Evolutionary conservation across 1,284 basidiomycete genomes (phyloP).

Genomic region (Tylopilus sp.): DNA sequence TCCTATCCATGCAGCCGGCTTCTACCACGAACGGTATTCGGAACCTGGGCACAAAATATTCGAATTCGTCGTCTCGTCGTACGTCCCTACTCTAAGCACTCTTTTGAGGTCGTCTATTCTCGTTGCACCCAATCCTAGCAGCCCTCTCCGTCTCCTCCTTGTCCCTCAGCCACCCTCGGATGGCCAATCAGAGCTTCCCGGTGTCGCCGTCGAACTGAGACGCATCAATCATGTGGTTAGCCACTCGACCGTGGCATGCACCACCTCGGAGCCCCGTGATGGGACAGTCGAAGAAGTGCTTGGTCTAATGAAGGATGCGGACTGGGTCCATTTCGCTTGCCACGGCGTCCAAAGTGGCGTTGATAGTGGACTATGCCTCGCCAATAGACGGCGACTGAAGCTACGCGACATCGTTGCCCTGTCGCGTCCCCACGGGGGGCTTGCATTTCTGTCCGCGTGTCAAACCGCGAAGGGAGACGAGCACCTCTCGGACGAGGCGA

Average conservation of each 20-base stretch:
- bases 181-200: too few species aligned
- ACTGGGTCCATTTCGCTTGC: not conserved
- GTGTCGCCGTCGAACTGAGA: not conserved
- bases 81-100: too few species aligned
- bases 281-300: not conserved
- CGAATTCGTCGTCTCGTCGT: too few species aligned
- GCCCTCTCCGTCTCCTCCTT: slow-evolving; percentile 3
- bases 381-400: not conserved
- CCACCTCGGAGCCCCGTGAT: not conserved
- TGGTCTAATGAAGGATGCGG: not conserved
- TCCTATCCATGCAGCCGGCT: slow-evolving; percentile 12
- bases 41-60: too few species aligned
- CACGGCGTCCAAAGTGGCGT: not conserved
- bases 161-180: slow-evolving; percentile 4
- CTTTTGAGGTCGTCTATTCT: not conserved
- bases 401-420: not conserved
- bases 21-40: too few species aligned
- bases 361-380: not conserved
- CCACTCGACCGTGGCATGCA: too few species aligned
- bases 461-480: not conserved
- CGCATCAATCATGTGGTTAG: not conserved
- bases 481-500: not conserved
- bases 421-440: not conserved
- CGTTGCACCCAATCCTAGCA: too few species aligned
- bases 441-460: not conserved